phyloP scores from a whole-genome alignment of 768 basidiomycete species.

The Serendipita sp. region DNA sequence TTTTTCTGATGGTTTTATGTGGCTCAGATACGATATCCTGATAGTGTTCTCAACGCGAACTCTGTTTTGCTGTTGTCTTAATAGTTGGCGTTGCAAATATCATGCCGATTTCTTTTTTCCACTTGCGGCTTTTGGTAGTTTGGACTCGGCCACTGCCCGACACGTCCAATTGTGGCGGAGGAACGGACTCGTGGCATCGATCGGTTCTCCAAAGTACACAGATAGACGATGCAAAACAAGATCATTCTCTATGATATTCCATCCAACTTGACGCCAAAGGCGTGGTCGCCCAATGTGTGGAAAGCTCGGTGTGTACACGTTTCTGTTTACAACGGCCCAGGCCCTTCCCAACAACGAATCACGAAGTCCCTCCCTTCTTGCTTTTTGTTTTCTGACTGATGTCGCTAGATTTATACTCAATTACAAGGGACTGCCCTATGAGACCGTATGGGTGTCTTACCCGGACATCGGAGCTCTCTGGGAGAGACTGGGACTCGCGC shows the following conservation, averaged over 20 bases:
- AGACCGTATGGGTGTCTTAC: constrained; percentile 56
- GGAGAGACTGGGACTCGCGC: background rate
- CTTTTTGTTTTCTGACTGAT: background rate
- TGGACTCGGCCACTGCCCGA: too few species aligned
- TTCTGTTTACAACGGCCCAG: background rate
- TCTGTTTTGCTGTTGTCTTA: too few species aligned
- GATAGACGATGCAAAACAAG: background rate
- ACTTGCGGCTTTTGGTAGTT: too few species aligned
- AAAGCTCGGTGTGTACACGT: constrained; percentile 36
- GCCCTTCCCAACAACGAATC: background rate
- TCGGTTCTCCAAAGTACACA: too few species aligned
- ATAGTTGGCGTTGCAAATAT: too few species aligned
- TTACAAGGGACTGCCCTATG: constrained; percentile 55
- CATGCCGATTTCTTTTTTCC: too few species aligned
- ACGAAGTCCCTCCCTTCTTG: background rate
- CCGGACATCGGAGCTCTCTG: constrained; percentile 34
- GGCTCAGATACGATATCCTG: too few species aligned
- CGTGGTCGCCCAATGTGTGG: constrained; percentile 68
- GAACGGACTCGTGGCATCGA: too few species aligned
- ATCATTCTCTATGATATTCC: constrained; percentile 56
- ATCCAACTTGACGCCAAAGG: constrained; percentile 37
- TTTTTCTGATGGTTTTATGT: too few species aligned
- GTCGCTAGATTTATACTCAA: constrained; percentile 50
- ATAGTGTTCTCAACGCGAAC: too few species aligned
- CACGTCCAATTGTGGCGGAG: too few species aligned